Evolutionary conservation across 768 basidiomycete species (phyloP).

Genomic region (Suillus weaverae): DNA sequence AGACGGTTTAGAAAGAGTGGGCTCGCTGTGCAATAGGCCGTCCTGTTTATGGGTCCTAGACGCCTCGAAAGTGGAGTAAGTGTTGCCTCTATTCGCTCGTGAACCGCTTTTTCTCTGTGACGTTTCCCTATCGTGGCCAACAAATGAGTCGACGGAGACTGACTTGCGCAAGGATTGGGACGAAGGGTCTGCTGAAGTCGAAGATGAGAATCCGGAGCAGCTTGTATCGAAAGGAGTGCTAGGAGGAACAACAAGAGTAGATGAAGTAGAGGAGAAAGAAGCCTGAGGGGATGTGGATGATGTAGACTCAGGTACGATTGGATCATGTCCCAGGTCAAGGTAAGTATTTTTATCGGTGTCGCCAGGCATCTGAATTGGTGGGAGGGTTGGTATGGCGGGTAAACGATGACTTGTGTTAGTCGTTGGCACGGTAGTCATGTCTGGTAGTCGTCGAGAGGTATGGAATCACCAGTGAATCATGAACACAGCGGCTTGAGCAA

Average conservation of each 20-base stretch:
- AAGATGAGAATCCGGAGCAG: slow-evolving; percentile 3
- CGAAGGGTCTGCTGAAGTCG: slow-evolving; percentile 23
- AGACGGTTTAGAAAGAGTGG: slow-evolving; percentile 33
- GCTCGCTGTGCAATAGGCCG: slow-evolving; percentile 26
- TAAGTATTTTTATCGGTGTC: slow-evolving; percentile 19
- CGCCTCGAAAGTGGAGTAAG: slow-evolving; percentile 36
- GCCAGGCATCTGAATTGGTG: slow-evolving; percentile 45
- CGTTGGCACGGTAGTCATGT: slow-evolving; percentile 20
- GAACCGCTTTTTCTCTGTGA: slow-evolving; percentile 30
- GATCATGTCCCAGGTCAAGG: slow-evolving; percentile 12
- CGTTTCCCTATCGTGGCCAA: slow-evolving; percentile 43
- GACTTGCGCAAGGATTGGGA: slow-evolving; percentile 61
- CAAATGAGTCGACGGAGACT: slow-evolving; percentile 76
- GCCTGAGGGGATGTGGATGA: slow-evolving; percentile 40
- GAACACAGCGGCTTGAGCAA: slow-evolving; percentile 2
- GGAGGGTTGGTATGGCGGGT: slow-evolving; percentile 42
- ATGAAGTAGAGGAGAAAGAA: slow-evolving; percentile 44
- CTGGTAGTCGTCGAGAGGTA: slow-evolving; percentile 6
- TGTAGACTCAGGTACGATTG: slow-evolving; percentile 20
- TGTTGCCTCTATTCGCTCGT: slow-evolving; percentile 40
- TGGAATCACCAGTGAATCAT: not conserved
- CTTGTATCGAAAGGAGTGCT: slow-evolving; percentile 3
- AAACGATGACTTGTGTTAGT: slow-evolving; percentile 25
- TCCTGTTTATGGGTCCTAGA: slow-evolving; percentile 33
- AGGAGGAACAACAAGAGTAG: slow-evolving; percentile 32